Percentiles rank a stretch among this genome's conserved stretches.
Evolutionary conservation across 768 basidiomycete species (phyloP).

Genomic region (Mycena amicta): DNA sequence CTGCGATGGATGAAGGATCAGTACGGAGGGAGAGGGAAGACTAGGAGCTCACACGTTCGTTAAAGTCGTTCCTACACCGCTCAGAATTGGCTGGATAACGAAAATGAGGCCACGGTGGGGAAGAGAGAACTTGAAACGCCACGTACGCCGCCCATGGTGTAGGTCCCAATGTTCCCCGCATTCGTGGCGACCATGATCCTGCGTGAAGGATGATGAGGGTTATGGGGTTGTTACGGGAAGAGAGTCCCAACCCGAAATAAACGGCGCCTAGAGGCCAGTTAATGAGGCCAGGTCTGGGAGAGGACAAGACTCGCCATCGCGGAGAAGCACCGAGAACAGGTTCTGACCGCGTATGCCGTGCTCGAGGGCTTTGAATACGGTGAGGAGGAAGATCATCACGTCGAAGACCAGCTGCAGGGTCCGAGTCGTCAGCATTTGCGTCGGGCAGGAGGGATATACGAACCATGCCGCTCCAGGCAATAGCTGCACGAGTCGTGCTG

Average conservation of each 20-base stretch:
- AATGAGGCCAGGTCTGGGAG: neutral
- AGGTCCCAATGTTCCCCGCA: slow-evolving; percentile 13
- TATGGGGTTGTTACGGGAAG: neutral
- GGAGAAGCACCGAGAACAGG: slow-evolving; percentile 11
- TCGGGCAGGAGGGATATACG: neutral
- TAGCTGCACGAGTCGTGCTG: slow-evolving; percentile 1
- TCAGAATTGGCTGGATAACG: slow-evolving; percentile 10
- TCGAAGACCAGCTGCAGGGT: slow-evolving; percentile 23
- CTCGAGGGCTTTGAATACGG: slow-evolving; percentile 16
- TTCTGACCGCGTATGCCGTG: neutral
- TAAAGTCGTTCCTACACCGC: slow-evolving; percentile 8
- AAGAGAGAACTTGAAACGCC: neutral
- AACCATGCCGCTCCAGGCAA: slow-evolving; percentile 15
- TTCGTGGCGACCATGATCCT: slow-evolving; percentile 15
- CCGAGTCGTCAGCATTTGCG: neutral
- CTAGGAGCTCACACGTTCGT: slow-evolving; percentile 8
- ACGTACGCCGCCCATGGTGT: slow-evolving; percentile 13
- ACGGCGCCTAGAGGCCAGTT: slow-evolving; percentile 3
- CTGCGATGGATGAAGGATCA: neutral
- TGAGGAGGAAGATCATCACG: slow-evolving; percentile 24
- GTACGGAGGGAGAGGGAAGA: neutral
- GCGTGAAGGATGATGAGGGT: neutral
- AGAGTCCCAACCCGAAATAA: slow-evolving; percentile 15
- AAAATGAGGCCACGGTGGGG: neutral
- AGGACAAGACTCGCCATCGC: slow-evolving; percentile 8